A percentile compares a stretch with the other conserved stretches of the same genome.
Conservation (phyloP, 768 basidiomycete genomes). For the Phanerodontia chrysosporium region DNA sequence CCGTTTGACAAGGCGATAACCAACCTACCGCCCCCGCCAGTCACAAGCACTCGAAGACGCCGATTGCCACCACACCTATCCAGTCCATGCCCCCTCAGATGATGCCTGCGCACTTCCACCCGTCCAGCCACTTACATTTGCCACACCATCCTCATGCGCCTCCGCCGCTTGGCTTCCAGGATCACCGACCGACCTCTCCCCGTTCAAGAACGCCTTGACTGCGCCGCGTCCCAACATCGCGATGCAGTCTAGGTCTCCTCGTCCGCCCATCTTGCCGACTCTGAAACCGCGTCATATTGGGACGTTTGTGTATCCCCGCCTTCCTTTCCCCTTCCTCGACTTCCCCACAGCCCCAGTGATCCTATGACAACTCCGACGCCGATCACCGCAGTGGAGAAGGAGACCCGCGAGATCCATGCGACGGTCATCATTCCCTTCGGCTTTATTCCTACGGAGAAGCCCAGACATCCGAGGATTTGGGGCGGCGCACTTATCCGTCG, state of each 20-base stretch:
- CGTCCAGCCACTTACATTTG: constrained; percentile 20
- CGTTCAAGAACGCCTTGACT: constrained; percentile 11
- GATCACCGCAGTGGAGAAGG: constrained; percentile 1
- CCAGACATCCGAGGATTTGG: constrained; percentile 59
- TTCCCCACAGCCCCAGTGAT: constrained; percentile 17
- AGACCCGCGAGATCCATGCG: constrained; percentile 29
- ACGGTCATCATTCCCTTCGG: constrained; percentile 58
- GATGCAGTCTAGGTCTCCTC: constrained; percentile 10
- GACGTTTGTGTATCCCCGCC: constrained; percentile 52
- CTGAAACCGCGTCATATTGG: constrained; percentile 38
- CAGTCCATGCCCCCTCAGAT: constrained; percentile 10
- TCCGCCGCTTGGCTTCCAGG: constrained; percentile 12
- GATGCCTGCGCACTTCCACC: constrained; percentile 17
- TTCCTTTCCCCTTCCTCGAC: constrained; percentile 51
- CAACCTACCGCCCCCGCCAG: constrained; percentile 14
- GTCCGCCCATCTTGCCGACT: constrained; percentile 11
- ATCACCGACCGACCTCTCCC: constrained; percentile 13
- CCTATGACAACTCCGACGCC: constrained; percentile 3
- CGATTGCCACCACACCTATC: constrained; percentile 4
- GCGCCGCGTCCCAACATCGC: not conserved
- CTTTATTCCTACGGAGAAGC: constrained; percentile 53
- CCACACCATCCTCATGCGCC: constrained; percentile 17
- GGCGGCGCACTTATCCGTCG: constrained; percentile 54
- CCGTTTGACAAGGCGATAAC: constrained; percentile 4
- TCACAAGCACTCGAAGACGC: constrained; percentile 15